These are phyloP conservation scores for Daldinia sp. DNA, from an alignment of 2,329 filamentous ascomycete species.

Conservation along the genomic window DNA sequence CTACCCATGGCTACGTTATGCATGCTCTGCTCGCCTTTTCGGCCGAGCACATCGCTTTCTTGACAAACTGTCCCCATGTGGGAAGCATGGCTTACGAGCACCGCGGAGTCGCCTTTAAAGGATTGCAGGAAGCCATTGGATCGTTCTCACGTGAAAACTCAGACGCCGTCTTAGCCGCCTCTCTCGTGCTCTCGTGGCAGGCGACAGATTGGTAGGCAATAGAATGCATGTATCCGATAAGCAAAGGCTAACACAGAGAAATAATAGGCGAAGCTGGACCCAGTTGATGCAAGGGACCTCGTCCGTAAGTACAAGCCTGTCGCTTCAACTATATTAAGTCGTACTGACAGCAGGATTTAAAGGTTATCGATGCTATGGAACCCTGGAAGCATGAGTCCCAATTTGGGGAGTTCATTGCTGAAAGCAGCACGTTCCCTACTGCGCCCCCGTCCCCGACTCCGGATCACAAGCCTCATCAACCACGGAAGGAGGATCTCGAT, in stretches of 20 bases:
- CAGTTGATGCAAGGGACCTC: slow-evolving; percentile 92
- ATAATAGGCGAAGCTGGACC: slow-evolving; percentile 85
- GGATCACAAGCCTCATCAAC: slow-evolving; percentile 71
- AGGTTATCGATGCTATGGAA: slow-evolving; percentile 93
- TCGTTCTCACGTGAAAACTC: slow-evolving; percentile 87
- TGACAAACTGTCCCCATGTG: slow-evolving; percentile 86
- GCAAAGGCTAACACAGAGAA: slow-evolving; percentile 53
- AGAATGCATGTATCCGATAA: slow-evolving; percentile 49
- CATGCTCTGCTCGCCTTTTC: slow-evolving; percentile 91
- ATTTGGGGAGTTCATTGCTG: slow-evolving; percentile 83
- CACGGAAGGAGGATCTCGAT: slow-evolving; percentile 76
- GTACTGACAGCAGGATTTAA: slow-evolving; percentile 47
- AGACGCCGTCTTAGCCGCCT: slow-evolving; percentile 91
- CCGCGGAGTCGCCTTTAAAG: slow-evolving; percentile 85
- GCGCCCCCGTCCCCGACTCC: slow-evolving; percentile 72
- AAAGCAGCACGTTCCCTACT: slow-evolving; percentile 79
- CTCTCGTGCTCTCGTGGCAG: slow-evolving; percentile 94
- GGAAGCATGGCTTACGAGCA: slow-evolving; percentile 92
- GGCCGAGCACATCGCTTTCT: slow-evolving; percentile 92
- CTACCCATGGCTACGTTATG: slow-evolving; percentile 90
- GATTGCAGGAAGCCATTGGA: slow-evolving; percentile 87
- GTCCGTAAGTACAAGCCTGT: slow-evolving; percentile 70
- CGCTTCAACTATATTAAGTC: background rate
- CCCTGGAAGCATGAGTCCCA: slow-evolving; percentile 91
- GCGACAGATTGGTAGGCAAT: slow-evolving; percentile 88